phyloP scores from a whole-genome alignment of 78 protist genomes.

The Paratrimastix pyriformis region DNA sequence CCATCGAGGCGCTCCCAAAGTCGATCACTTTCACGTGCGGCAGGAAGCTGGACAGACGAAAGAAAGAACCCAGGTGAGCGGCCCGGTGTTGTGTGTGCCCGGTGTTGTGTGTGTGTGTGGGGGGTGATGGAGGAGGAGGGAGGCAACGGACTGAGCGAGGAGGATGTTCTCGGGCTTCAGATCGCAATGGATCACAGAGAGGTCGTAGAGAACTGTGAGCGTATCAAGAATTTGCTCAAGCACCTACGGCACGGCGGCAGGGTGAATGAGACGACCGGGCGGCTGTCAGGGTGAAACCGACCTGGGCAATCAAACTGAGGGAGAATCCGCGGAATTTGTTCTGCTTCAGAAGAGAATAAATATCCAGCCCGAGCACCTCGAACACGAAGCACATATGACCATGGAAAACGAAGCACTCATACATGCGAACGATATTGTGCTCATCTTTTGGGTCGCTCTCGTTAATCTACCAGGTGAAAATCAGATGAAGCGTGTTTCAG shows the following conservation, averaged over 20 bases:
- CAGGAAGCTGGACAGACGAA: not conserved
- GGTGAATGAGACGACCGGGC: not conserved
- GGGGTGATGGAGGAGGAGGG: not conserved
- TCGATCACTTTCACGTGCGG: conserved; percentile 13
- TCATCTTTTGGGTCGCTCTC: too few relatives aligned
- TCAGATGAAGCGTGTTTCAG: too few relatives aligned
- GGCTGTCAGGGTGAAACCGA: not conserved
- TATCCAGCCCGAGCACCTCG: not conserved
- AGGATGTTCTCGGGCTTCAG: conserved; percentile 43
- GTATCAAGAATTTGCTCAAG: not conserved
- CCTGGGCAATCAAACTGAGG: not conserved
- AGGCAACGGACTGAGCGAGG: not conserved
- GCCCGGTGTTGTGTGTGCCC: too few relatives aligned
- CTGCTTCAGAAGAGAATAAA: not conserved
- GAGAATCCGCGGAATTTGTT: not conserved
- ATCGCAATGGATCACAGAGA: conserved; percentile 27
- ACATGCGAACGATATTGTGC: too few relatives aligned
- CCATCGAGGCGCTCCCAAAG: not conserved
- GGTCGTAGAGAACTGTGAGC: not conserved
- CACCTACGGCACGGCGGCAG: not conserved
- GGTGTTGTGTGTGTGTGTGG: too few relatives aligned
- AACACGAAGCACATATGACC: conserved; percentile 3
- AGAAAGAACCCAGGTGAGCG: too few relatives aligned
- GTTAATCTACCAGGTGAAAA: too few relatives aligned
- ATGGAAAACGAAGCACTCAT: not conserved